These are phyloP conservation scores for Pythium plurisporium DNA, from an alignment of 352 stramenopile genomes.

Conservation along the genomic window DNA sequence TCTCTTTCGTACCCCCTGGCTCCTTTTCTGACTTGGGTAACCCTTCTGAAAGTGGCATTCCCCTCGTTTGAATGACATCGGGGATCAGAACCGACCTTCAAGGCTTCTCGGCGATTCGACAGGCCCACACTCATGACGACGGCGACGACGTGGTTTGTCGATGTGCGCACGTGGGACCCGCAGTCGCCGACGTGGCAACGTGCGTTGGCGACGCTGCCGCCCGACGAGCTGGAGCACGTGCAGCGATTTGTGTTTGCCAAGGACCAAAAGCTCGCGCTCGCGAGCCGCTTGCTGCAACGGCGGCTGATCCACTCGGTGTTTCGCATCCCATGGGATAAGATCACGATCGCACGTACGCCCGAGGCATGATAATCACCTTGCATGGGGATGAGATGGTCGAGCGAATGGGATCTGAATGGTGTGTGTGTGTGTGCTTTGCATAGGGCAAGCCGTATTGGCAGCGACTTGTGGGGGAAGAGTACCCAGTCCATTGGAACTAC, in stretches of 20 bases:
- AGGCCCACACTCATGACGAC: neutral
- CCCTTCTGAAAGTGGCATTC: neutral
- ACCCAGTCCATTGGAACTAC: constrained; percentile 51
- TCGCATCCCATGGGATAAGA: constrained; percentile 23
- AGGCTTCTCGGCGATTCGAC: too few relatives aligned
- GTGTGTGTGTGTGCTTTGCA: neutral
- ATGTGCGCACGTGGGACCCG: constrained; percentile 42
- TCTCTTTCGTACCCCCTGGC: neutral
- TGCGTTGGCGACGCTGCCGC: constrained; percentile 31
- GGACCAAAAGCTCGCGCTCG: constrained; percentile 60
- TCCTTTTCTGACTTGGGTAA: neutral
- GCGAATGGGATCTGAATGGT: too few relatives aligned
- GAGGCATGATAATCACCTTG: constrained; percentile 45
- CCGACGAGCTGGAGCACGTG: constrained; percentile 45
- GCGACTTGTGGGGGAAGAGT: neutral
- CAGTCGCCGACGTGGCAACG: constrained; percentile 29
- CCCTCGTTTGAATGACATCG: too few relatives aligned
- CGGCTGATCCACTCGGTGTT: constrained; percentile 41
- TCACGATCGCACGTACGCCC: constrained; percentile 51
- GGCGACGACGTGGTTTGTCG: constrained; percentile 25
- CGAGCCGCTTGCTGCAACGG: constrained; percentile 59
- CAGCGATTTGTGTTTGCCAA: constrained; percentile 59
- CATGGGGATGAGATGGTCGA: too few relatives aligned
- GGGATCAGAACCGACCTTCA: too few relatives aligned
- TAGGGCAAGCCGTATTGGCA: constrained; percentile 69